Conservation (phyloP, 2,329 filamentous ascomycete genomes). For the Talaromyces piceae region DNA sequence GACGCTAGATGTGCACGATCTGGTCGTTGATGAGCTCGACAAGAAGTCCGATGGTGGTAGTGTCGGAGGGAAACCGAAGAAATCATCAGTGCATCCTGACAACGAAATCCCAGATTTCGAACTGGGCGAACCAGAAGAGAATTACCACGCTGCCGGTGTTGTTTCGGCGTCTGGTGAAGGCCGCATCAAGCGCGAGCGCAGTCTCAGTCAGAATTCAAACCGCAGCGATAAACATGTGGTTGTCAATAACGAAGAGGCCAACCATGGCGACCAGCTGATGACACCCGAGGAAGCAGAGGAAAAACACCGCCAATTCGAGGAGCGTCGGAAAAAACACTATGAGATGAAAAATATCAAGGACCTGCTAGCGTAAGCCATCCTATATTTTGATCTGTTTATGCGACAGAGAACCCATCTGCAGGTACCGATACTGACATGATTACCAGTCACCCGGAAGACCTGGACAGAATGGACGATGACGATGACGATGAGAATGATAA, state of each 20-base stretch:
- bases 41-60: slow-evolving; percentile 31
- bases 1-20: slow-evolving; percentile 60
- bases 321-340: slow-evolving; percentile 91
- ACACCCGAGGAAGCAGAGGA: slow-evolving; percentile 66
- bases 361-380: slow-evolving; percentile 60
- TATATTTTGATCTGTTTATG: background rate
- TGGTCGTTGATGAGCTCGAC: slow-evolving; percentile 63
- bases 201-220: slow-evolving; percentile 24
- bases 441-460: slow-evolving; percentile 53
- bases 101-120: slow-evolving; percentile 89
- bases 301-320: slow-evolving; percentile 88
- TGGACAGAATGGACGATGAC: slow-evolving; percentile 53
- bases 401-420: no score
- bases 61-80: slow-evolving; percentile 20
- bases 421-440: background rate
- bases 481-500: slow-evolving; percentile 20
- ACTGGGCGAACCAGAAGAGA: slow-evolving; percentile 84
- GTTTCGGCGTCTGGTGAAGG: slow-evolving; percentile 25
- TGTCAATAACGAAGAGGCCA: slow-evolving; percentile 49
- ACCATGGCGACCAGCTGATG: slow-evolving; percentile 42
- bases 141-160: slow-evolving; percentile 36
- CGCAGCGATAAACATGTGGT: slow-evolving; percentile 66
- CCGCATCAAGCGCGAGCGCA: slow-evolving; percentile 38
- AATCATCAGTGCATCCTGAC: slow-evolving; percentile 35
- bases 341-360: slow-evolving; percentile 95